phyloP scores from a whole-genome alignment of 2,329 filamentous ascomycete genomes.

The Fusarium sambucinum region DNA sequence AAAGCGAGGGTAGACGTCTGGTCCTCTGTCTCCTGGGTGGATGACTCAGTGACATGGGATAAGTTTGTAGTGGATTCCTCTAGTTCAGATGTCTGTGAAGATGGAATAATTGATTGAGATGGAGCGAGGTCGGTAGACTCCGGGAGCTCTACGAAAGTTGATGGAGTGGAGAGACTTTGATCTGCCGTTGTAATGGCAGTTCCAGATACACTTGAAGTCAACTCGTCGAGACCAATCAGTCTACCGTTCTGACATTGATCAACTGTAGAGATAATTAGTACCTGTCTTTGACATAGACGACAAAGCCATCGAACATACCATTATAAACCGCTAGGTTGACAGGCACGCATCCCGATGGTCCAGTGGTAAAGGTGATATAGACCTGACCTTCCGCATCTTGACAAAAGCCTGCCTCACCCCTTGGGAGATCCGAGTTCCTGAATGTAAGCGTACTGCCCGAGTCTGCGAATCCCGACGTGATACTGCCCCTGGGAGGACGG shows the following conservation, averaged over 20 bases:
- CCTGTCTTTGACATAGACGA: too few relatives aligned
- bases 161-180: accelerated
- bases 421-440: not conserved
- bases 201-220: not conserved
- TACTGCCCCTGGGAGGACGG: not conserved
- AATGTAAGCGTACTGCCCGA: not conserved
- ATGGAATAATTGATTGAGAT: not conserved
- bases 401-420: not conserved
- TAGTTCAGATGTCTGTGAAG: not conserved
- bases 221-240: not conserved
- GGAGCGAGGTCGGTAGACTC: not conserved
- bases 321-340: not conserved
- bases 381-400: not conserved
- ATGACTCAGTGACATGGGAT: not conserved
- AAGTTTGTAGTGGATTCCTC: not conserved
- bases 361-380: not conserved
- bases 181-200: not conserved
- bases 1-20: too few relatives aligned
- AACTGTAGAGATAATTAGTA: not conserved
- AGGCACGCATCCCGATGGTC: not conserved
- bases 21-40: too few relatives aligned
- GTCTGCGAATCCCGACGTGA: not conserved
- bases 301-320: not conserved
- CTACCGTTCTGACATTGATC: not conserved
- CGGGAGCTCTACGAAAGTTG: not conserved